phyloP scores from a whole-genome alignment of 208 protist species.

The Acanthamoeba quina region DNA sequence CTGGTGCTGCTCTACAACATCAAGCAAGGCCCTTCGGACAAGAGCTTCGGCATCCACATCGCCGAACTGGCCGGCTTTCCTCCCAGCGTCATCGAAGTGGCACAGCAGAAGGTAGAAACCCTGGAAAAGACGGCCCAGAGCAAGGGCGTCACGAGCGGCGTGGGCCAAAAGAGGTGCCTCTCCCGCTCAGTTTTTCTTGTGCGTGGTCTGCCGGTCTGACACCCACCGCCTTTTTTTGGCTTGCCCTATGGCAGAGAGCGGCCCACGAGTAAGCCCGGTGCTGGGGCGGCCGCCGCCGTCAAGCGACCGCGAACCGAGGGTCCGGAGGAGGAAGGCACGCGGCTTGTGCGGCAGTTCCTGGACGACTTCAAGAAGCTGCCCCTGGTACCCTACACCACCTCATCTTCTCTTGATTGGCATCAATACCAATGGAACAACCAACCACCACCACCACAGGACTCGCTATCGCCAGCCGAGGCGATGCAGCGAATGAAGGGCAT shows the following conservation, averaged over 20 bases:
- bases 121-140: constrained; percentile 31
- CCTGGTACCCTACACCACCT: not conserved
- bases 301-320: constrained; percentile 3
- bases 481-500: constrained; percentile 40
- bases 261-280: not conserved
- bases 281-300: not conserved
- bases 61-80: constrained; percentile 93
- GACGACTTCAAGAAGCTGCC: constrained; percentile 49
- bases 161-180: constrained; percentile 27
- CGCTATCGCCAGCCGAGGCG: not conserved
- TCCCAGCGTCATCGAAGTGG: constrained; percentile 78
- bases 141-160: not conserved
- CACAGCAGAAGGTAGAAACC: not conserved
- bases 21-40: constrained; percentile 85
- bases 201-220: not conserved
- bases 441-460: not conserved
- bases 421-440: no score
- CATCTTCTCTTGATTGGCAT: no score
- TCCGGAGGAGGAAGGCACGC: not conserved
- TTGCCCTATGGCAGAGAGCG: not conserved
- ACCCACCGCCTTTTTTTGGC: not conserved
- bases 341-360: constrained; percentile 18
- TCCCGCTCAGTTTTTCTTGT: not conserved
- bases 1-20: constrained; percentile 79
- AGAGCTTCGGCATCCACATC: constrained; percentile 94